Evolutionary conservation across 1,284 basidiomycete species (phyloP).

Genomic region (Malassezia pachydermatis): DNA sequence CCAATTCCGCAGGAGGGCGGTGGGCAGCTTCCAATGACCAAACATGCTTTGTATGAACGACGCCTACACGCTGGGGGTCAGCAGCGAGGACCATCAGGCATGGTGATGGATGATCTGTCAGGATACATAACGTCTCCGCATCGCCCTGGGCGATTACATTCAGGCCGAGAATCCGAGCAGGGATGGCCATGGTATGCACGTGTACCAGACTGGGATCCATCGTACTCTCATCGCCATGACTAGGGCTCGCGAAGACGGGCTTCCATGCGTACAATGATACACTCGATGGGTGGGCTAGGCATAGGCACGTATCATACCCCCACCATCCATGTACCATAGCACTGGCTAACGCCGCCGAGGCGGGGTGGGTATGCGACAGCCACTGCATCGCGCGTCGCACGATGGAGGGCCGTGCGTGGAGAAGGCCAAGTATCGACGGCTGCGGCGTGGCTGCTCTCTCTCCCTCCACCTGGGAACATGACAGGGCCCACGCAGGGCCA

Average conservation of each 20-base stretch:
- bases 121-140: not conserved
- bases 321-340: conserved; percentile 9
- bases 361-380: conserved; percentile 6
- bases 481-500: no score
- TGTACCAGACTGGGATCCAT: not conserved
- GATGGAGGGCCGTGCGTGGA: no score
- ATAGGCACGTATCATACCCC: conserved; percentile 1
- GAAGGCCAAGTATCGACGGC: no score
- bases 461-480: no score
- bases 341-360: conserved; percentile 2
- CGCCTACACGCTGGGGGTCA: not conserved
- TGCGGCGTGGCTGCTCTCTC: no score
- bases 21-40: not conserved
- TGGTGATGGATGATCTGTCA: conserved; percentile 15
- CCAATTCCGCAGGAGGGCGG: conserved; percentile 8
- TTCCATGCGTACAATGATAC: conserved; percentile 4
- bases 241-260: no score
- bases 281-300: conserved; percentile 6
- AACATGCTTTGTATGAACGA: not conserved
- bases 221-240: not conserved
- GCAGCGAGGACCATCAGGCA: conserved; percentile 1
- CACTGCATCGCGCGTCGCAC: conserved; percentile 17
- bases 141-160: not conserved
- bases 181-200: conserved; percentile 6
- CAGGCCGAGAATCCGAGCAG: conserved; percentile 9